Base-by-base conservation (phyloP, 1,284 basidiomycete genomes). In the Trametes pubescens region DNA sequence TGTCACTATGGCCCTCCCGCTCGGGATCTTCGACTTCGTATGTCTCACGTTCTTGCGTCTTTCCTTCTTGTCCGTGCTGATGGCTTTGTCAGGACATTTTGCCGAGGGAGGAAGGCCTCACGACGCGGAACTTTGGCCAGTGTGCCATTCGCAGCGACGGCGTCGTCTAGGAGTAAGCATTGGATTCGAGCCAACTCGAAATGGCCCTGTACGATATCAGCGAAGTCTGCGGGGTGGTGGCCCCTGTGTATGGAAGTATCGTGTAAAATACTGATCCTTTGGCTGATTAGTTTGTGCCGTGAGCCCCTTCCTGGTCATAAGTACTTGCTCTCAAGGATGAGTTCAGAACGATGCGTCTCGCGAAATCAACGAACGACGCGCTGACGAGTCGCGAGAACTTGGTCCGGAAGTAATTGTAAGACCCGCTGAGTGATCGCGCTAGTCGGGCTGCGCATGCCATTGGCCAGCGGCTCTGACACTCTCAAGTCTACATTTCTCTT, bases 11-110 rank as follows among this genome's bases (percentile, higher is more conserved):
- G 89, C 83, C 0, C 79, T 92, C 4, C 91, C 90, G 2, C 80
- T 87, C 26, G 89, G 85, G 8, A 92, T 92, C 67, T 93, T 92
- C 70, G 88, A 91, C 58, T 83, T 87, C 71, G 88, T 89, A 56
- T 64, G 83, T 77, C 35, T 57, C 34, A 4, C 6, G 47, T 59
- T 43, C 52, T 51, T n/a, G 46, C 35, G 26, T 51, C 14, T 48
- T 47, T 21, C 2, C 37, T 24, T 40, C 22, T 13, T 24, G 11
- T 16, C 34, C 49, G 14, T 16, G 26, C 49, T 56, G 38, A 56
- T 37, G 4, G 32, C 51, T 26, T 14, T 18, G 55, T 10, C 62
- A 88, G 84, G 86, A 90, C 72, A 91, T 91, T 67, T 73, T 88
- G 16, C 90, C 90, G 0, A 84, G 82, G 62, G 82, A 82, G 4